Percentiles rank a stretch among this genome's conserved stretches.
Conservation (phyloP, 352 stramenopile genomes). For the Pythium phragmitis region DNA sequence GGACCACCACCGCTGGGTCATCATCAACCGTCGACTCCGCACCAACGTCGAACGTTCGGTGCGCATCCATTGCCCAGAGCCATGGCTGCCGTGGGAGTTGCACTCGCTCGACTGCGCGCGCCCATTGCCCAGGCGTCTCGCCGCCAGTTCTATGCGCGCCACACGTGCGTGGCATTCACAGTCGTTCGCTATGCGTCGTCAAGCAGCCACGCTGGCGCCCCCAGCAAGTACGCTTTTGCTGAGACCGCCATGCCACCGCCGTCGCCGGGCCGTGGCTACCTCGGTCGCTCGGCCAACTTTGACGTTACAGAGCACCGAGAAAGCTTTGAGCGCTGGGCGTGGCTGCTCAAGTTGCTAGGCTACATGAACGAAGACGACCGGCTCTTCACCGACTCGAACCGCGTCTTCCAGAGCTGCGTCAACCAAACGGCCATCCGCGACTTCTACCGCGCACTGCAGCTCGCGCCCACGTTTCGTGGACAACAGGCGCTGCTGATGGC, state of each 20-base stretch:
- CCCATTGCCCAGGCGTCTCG: constrained; percentile 10
- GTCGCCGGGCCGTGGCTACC: constrained; percentile 64
- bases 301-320: constrained; percentile 70
- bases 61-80: not conserved
- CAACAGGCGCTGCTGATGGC: constrained; percentile 93
- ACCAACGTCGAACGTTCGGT: not conserved
- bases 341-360: constrained; percentile 79
- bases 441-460: constrained; percentile 66
- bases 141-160: constrained; percentile 16
- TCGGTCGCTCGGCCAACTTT: constrained; percentile 78
- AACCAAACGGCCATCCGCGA: constrained; percentile 74
- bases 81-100: not conserved
- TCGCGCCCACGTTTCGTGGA: constrained; percentile 86
- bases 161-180: constrained; percentile 6
- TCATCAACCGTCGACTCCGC: constrained; percentile 1
- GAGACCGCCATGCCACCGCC: constrained; percentile 80
- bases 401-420: constrained; percentile 83
- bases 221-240: constrained; percentile 62
- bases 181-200: constrained; percentile 30
- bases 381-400: constrained; percentile 67
- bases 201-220: constrained; percentile 1
- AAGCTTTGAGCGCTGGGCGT: constrained; percentile 71
- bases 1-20: constrained; percentile 9
- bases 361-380: constrained; percentile 88
- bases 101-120: constrained; percentile 21